These are phyloP conservation scores for Gyrodon lividus DNA, from an alignment of 768 basidiomycete species.

Conservation along the genomic window DNA sequence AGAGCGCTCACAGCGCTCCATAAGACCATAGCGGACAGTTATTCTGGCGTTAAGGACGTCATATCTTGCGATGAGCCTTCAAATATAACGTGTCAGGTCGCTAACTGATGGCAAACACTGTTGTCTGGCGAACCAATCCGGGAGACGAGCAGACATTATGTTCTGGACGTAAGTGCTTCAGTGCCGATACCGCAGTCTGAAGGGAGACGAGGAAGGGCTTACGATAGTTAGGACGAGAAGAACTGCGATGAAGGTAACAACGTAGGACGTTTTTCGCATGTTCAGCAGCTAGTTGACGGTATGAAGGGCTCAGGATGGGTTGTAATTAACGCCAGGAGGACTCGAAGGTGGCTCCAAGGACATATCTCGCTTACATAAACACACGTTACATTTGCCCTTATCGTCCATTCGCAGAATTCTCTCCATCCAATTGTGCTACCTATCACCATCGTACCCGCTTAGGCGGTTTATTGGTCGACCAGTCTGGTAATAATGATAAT, in stretches of 20 bases:
- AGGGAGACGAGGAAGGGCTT: slow-evolving; percentile 21
- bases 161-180: slow-evolving; percentile 41
- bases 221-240: slow-evolving; percentile 51
- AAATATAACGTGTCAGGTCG: slow-evolving; percentile 28
- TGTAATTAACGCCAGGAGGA: too few relatives aligned
- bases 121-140: slow-evolving; percentile 58
- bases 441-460: background rate
- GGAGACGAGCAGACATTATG: slow-evolving; percentile 50
- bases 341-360: too few relatives aligned
- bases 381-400: slow-evolving; percentile 3
- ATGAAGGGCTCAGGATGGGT: background rate
- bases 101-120: slow-evolving; percentile 14
- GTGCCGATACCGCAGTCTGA: background rate
- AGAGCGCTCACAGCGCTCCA: slow-evolving; percentile 53
- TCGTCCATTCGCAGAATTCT: slow-evolving; percentile 29
- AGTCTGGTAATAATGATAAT: too few relatives aligned
- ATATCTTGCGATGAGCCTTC: slow-evolving; percentile 41
- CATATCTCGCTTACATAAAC: slow-evolving; percentile 10
- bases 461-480: too few relatives aligned
- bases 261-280: slow-evolving; percentile 74
- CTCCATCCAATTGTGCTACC: slow-evolving; percentile 6
- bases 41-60: slow-evolving; percentile 48
- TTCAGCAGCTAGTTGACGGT: slow-evolving; percentile 2
- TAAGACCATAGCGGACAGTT: slow-evolving; percentile 59
- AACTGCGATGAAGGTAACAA: slow-evolving; percentile 59